Evolutionary conservation across 2,329 filamentous ascomycete species (phyloP), one percentile per base, ranked within the genome.

Genomic region (Talaromyces sp.): DNA sequence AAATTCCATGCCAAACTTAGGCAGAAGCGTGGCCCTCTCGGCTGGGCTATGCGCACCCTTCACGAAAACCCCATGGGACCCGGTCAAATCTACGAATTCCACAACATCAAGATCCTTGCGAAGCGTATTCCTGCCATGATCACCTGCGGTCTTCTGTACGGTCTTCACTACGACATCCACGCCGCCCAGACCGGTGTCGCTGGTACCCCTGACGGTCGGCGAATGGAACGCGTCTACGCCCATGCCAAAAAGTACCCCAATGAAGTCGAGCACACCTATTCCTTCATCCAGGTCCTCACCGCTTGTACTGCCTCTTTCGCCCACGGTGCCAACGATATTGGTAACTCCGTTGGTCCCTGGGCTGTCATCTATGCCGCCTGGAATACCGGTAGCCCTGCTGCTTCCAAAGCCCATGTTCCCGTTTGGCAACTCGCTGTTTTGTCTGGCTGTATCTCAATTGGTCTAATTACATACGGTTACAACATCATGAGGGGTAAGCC

Each of bases 141-240:
- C 61, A 79, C 85, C 43, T 79, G 78, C 63, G 88, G 80, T 57
- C 68, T 78, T 15, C 81, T 91, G 53, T 93, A 93, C 70, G 89
- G 89, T 71, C 70, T 87, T 25, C 80, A 92, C 80, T 93, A 92
- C 75, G 89, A 93, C 65, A 93, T 92, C 67, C 89, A 92, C 79
- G 81, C 83, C 51, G 87, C 87, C 4, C 89, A 91, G 77, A 78
- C 79, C 54, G 89, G 89, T 68, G 81, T 89, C 45, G 69, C 78
- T 11, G 88, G 88, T 21, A 90, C 88, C 1, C 88, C 88, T 6
- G 88, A 91, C 61, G 89, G 88, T 59, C 76, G 76, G 36, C 43
- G 52, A 21, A 59, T 59, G 57, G 19, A 59, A 41, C 43, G 52
- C 86, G 89, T 59, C 22, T 59, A 59, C 33, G 19, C 52, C 1